Base-by-base conservation (phyloP, 2,329 filamentous ascomycete species). In the Microdochium nivale region DNA sequence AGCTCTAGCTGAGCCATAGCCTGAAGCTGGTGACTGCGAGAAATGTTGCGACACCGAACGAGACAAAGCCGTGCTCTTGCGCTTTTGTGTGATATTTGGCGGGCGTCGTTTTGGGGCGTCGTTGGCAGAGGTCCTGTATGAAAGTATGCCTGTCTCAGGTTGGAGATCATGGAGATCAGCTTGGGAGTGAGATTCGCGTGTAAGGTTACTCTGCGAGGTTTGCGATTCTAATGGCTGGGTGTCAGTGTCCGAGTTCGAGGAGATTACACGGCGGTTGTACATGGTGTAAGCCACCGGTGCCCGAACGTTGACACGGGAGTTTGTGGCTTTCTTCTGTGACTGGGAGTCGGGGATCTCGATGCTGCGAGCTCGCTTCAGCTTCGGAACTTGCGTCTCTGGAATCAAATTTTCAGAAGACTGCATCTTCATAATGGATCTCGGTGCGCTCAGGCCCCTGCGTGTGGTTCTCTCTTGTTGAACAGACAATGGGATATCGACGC, bases 401-500 rank as follows among this genome's bases (percentile, higher is more conserved):
- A 52, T 57, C 7, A 52, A 51, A 4, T 54, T 54, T 16, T 50
- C 51, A 44, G 40, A 14, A 40, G 35, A 4, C 14, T 40, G 40
- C 11, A 54, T 51, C 47, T 65, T 65, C 52, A 65, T 64, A 43
- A 66, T 65, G 25, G 62, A 56, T 50, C 55, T 58, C 47, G 55
- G 55, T 7, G 58, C 55, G 47, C 48, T 51, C 8, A 51, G 50
- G 16, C 59, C 59, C 49, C 64, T 60, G 44, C 65, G 59, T 9
- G 58, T 57, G 33, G 54, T 54, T 50, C 59, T 59, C 49, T 64
- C 62, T 21, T 63, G 57, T 49, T 67, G 60, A 32, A 67, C 49
- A 16, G 62, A 62, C 51, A 64, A 52, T 2, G 60, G 60, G 48
- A 56, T 49, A 23, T 50, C 54, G 21, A 49, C 46, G 24, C 59